phyloP scores from a whole-genome alignment of 1,284 basidiomycete genomes.

The Flammula alnicola region DNA sequence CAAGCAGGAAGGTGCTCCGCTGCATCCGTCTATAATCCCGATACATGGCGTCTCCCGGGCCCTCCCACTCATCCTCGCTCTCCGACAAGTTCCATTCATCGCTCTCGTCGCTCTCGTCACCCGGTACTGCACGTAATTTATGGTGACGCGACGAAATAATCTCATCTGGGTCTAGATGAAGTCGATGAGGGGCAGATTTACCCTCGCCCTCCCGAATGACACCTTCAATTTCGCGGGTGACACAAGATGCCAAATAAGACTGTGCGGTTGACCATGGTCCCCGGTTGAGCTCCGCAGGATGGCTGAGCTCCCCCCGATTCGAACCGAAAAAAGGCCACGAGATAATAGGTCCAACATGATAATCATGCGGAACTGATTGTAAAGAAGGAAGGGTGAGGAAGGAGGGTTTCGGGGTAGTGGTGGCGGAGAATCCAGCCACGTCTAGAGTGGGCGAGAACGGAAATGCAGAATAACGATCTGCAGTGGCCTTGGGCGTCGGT shows the following conservation, averaged over 20 bases:
- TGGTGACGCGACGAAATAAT: conserved; percentile 72
- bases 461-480: conserved; percentile 41
- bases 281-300: conserved; percentile 71
- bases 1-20: conserved; percentile 73
- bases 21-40: conserved; percentile 79
- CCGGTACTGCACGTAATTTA: conserved; percentile 62
- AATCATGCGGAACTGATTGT: conserved; percentile 35
- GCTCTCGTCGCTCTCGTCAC: conserved; percentile 69
- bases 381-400: conserved; percentile 21
- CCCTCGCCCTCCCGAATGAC: conserved; percentile 78
- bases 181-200: conserved; percentile 67
- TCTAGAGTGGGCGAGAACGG: conserved; percentile 46
- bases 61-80: conserved; percentile 77
- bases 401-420: conserved; percentile 24
- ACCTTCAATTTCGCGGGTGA: conserved; percentile 64
- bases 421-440: conserved; percentile 27
- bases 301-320: conserved; percentile 69
- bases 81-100: conserved; percentile 78
- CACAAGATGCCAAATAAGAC: conserved; percentile 67
- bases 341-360: conserved; percentile 76
- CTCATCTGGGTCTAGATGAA: conserved; percentile 80
- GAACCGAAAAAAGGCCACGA: conserved; percentile 89
- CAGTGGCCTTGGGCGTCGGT: conserved; percentile 45
- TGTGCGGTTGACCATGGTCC: conserved; percentile 71
- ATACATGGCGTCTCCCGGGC: conserved; percentile 75